Evolutionary conservation across 2,329 filamentous ascomycete species (phyloP).

Genomic region (Epichloe festucae): DNA sequence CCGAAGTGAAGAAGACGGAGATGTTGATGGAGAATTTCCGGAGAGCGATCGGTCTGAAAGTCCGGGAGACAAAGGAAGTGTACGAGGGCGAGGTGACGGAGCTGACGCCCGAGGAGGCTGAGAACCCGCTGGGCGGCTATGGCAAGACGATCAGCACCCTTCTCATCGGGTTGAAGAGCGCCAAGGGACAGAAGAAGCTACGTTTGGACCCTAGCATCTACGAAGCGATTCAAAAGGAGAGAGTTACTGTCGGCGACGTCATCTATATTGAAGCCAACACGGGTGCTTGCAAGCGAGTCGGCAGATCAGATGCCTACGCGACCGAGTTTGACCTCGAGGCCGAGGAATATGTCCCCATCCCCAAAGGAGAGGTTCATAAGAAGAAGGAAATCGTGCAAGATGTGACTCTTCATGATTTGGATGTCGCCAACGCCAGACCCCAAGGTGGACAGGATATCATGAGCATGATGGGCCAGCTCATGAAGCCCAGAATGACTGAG

Average conservation of each 20-base stretch:
- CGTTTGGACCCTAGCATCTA: slow-evolving; percentile 96
- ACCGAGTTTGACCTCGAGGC: slow-evolving; percentile 98
- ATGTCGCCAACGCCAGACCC: slow-evolving; percentile 87
- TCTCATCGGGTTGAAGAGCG: slow-evolving; percentile 86
- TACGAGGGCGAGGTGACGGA: slow-evolving; percentile 98
- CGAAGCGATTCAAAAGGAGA: slow-evolving; percentile 97
- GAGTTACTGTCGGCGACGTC: slow-evolving; percentile 90
- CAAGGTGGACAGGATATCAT: slow-evolving; percentile 98
- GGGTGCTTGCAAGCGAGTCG: slow-evolving; percentile 92
- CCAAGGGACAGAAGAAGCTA: slow-evolving; percentile 94
- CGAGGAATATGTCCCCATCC: slow-evolving; percentile 96
- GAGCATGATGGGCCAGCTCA: slow-evolving; percentile 99
- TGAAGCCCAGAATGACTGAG: slow-evolving; percentile 99
- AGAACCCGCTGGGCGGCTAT: slow-evolving; percentile 93
- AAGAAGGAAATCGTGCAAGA: slow-evolving; percentile 99
- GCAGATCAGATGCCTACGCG: slow-evolving; percentile 89
- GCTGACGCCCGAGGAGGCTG: slow-evolving; percentile 91
- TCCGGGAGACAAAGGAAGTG: slow-evolving; percentile 97
- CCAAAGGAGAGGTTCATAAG: slow-evolving; percentile 98
- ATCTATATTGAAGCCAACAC: slow-evolving; percentile 99
- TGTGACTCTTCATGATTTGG: slow-evolving; percentile 90
- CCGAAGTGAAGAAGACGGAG: slow-evolving; percentile 99
- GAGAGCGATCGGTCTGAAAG: slow-evolving; percentile 87
- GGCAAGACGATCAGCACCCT: slow-evolving; percentile 95
- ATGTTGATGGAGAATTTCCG: slow-evolving; percentile 99